These are phyloP conservation scores for Trichoderma sp. DNA, from an alignment of 2,329 filamentous ascomycete genomes.

Conservation along the genomic window DNA sequence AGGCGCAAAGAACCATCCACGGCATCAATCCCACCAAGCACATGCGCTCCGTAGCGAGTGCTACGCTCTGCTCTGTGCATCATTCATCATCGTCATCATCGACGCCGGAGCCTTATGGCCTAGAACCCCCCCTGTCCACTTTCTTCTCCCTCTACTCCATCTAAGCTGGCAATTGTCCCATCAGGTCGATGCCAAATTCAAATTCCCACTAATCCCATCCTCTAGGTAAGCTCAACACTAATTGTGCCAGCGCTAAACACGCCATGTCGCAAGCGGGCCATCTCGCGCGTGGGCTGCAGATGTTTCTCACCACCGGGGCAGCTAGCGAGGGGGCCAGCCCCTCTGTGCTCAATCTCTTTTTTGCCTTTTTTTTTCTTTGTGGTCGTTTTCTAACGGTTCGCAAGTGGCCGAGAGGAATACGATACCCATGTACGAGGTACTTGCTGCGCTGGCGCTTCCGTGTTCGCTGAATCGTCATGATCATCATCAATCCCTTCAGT, in stretches of 20 bases:
- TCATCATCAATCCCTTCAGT: not conserved
- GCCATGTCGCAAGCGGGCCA: slow-evolving; percentile 10
- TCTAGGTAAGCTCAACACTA: slow-evolving; percentile 6
- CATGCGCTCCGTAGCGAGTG: not conserved
- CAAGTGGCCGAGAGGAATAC: not conserved
- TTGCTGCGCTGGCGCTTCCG: not conserved
- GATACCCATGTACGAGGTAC: not conserved
- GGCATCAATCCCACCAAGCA: not conserved
- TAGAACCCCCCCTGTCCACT: not conserved
- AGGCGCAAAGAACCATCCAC: not conserved
- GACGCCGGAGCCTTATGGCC: not conserved
- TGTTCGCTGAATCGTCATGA: not conserved
- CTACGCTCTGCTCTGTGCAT: not conserved
- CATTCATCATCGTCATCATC: not conserved
- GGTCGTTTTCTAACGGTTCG: not conserved
- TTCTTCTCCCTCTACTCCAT: not conserved
- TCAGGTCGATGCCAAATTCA: not conserved
- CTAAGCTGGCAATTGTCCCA: not conserved
- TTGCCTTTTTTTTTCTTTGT: not conserved
- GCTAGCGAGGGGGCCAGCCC: not conserved
- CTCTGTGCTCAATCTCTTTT: not conserved
- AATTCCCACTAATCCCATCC: slow-evolving; percentile 1
- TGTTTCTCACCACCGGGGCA: slow-evolving; percentile 7
- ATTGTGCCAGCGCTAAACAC: not conserved
- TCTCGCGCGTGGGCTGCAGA: slow-evolving; percentile 3